phyloP scores from a whole-genome alignment of 1,284 basidiomycete genomes.

The Puccinia novopanici region DNA sequence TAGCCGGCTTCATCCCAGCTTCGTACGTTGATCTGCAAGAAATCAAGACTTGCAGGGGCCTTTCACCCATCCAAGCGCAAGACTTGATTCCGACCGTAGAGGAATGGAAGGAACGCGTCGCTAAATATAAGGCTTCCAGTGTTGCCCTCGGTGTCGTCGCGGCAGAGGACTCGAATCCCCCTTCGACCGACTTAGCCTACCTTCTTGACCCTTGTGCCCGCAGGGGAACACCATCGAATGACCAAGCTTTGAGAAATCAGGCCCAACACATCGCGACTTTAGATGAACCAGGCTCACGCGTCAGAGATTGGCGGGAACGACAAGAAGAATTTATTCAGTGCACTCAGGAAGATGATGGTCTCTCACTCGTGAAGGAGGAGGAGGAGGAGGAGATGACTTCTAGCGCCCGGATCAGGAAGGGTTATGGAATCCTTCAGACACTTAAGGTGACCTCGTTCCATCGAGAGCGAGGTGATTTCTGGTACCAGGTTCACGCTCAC shows the following conservation, averaged over 20 bases:
- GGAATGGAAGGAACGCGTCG: slow-evolving; percentile 21
- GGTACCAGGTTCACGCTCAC: slow-evolving; percentile 30
- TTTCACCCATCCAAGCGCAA: background rate
- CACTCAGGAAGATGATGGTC: slow-evolving; percentile 12
- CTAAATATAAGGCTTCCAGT: slow-evolving; percentile 20
- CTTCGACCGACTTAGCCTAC: background rate
- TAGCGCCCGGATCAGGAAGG: slow-evolving; percentile 1
- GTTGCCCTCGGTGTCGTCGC: background rate
- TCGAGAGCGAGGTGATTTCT: slow-evolving; percentile 13
- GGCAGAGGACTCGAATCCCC: background rate
- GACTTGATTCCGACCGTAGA: slow-evolving; percentile 22
- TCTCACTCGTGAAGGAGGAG: slow-evolving; percentile 29
- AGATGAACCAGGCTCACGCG: background rate
- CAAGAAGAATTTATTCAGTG: slow-evolving; percentile 16
- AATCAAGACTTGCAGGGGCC: background rate
- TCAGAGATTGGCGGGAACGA: slow-evolving; percentile 25
- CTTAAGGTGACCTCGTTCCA: slow-evolving; percentile 19
- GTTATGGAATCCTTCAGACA: slow-evolving; percentile 17
- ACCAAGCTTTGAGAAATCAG: background rate
- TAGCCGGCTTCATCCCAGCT: slow-evolving; percentile 29
- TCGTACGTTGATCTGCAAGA: slow-evolving; percentile 23
- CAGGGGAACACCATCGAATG: background rate
- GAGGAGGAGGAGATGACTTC: slow-evolving; percentile 7
- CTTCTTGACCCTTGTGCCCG: background rate
- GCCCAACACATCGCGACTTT: background rate